phyloP scores from a whole-genome alignment of 1,284 basidiomycete genomes.

The Hymenochaete sp. region DNA sequence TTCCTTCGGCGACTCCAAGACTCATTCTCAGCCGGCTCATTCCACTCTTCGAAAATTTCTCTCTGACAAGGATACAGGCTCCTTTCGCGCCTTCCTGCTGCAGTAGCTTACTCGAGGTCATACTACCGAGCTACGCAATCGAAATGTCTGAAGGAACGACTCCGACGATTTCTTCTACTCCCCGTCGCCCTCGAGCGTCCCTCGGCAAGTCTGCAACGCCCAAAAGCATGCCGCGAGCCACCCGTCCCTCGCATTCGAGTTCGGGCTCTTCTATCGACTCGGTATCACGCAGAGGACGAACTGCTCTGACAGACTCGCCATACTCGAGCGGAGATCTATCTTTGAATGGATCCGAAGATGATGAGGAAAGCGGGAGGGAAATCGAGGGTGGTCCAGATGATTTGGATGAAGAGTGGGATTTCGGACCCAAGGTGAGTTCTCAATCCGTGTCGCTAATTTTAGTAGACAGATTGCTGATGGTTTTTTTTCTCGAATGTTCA shows the following conservation, averaged over 20 bases:
- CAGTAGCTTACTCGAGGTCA: too few species aligned
- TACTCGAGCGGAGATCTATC: constrained; percentile 10
- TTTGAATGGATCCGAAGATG: constrained; percentile 5
- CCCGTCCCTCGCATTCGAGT: constrained; percentile 5
- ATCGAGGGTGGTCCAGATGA: constrained; percentile 2
- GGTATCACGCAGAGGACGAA: background rate
- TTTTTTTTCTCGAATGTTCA: constrained; percentile 1
- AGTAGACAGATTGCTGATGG: background rate
- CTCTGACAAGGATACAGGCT: too few species aligned
- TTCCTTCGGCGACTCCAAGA: too few species aligned
- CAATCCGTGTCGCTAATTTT: background rate
- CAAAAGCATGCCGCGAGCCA: background rate
- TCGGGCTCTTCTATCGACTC: constrained; percentile 7
- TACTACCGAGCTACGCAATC: too few species aligned
- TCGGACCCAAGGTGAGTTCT: constrained; percentile 11
- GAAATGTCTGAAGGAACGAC: too few species aligned
- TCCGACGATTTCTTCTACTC: background rate
- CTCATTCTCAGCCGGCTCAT: too few species aligned
- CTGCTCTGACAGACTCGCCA: constrained; percentile 8
- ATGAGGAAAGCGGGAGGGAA: background rate
- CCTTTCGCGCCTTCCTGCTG: too few species aligned
- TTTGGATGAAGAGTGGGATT: constrained; percentile 16
- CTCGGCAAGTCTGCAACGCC: background rate
- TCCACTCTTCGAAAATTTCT: background rate
- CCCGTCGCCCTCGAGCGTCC: background rate